phyloP scores from a whole-genome alignment of 2,329 filamentous ascomycete genomes.

The Aspergillus unguis region DNA sequence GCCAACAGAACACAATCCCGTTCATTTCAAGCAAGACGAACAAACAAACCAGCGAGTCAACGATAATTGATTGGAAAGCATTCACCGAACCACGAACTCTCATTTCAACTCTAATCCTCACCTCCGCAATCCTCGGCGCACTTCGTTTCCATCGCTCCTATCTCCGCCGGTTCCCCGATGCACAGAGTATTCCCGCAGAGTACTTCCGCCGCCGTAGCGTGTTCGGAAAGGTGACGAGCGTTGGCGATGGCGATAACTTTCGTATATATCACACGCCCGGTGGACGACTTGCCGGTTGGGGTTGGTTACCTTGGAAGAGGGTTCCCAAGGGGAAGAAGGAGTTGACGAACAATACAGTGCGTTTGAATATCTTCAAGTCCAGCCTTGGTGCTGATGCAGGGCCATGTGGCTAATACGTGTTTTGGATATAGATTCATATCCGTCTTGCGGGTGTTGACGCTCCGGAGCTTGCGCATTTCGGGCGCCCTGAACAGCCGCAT shows the following conservation, averaged over 20 bases:
- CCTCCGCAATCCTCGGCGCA: constrained; percentile 36
- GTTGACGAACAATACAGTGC: constrained; percentile 73
- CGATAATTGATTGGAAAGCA: constrained; percentile 33
- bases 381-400: not conserved
- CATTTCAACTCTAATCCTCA: constrained; percentile 38
- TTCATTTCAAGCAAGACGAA: constrained; percentile 10
- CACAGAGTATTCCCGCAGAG: constrained; percentile 68
- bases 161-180: constrained; percentile 77
- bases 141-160: constrained; percentile 50
- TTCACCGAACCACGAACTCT: constrained; percentile 38
- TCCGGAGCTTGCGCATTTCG: constrained; percentile 90
- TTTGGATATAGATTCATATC: constrained; percentile 63
- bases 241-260: constrained; percentile 96
- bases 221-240: constrained; percentile 83
- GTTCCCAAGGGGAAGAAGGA: constrained; percentile 67
- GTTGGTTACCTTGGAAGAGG: constrained; percentile 71
- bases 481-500: constrained; percentile 79
- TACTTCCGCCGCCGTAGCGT: constrained; percentile 74
- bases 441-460: constrained; percentile 91
- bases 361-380: constrained; percentile 23
- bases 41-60: constrained; percentile 24
- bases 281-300: constrained; percentile 84
- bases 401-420: no score
- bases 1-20: constrained; percentile 17
- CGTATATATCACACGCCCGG: constrained; percentile 92